Base-by-base conservation (phyloP, 495 filamentous ascomycete species). In the Cercophora newfieldiana region DNA sequence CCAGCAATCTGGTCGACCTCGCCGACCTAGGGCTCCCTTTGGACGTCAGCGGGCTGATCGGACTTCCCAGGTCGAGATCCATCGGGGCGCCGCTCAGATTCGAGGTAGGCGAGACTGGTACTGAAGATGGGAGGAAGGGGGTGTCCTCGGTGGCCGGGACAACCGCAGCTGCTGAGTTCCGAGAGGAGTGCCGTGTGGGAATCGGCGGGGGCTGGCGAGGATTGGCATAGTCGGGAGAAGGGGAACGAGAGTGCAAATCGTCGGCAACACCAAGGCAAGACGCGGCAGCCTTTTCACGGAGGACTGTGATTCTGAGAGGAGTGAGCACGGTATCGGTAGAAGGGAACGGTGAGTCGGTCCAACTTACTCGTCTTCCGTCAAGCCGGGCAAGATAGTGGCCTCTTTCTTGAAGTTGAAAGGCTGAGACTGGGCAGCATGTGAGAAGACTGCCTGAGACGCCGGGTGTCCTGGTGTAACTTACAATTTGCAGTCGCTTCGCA, bases 341-440 rank as follows among this genome's bases (percentile, higher is more conserved):
- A 49, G 26, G 61, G 24, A 7, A 12, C 8, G 19, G 24, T 28
- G 8, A 21, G 29, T 25, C 29, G 29, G 28, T 24, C 6, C 18
- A 26, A 67, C 77, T 69, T 75, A 81, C 80, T 83, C 78, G 61
- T 81, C 75, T 55, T 80, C 72, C 21, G 75, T 76, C 12, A 82
- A 59, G 44, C 80, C 80, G 16, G 80, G 80, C 0, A 82, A 63
- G 2, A 65, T 70, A 48, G 73, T 59, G 24, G 72, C 55, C 67
- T 79, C 75, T 24, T 75, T 75, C 69, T 79, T 78, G 72, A 83
- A 81, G 67, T 80, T 69, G 74, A 80, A 83, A 4, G 81, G 80
- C 5, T 73, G 73, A 10, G 81, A 82, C 80, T 81, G 56, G 37
- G n/a, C n/a, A 19, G 28, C 1, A 26, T 29, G 68, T 75, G 75